Evolutionary conservation across 1,139 yeast species (phyloP), one percentile per base, ranked within the genome.

Genomic region (Hyphopichia pseudoburtonii): DNA sequence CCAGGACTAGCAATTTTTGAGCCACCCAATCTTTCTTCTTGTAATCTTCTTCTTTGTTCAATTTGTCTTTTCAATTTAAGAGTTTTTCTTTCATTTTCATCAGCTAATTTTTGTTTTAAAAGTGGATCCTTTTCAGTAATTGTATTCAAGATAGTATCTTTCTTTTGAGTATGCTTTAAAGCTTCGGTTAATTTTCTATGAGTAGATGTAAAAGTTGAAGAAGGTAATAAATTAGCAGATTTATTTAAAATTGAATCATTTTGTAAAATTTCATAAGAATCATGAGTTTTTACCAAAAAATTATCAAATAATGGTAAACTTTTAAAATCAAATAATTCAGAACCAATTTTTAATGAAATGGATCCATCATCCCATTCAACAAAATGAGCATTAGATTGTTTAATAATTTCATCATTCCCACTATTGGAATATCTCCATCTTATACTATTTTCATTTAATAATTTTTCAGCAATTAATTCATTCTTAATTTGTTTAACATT

Each of bases 291-390:
- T 1, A 87, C 83, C 41, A 92, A 66, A 42, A 84, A 78, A 33
- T 86, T 82, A 57, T 89, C 95, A 38, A 77, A 79, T 32, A 81
- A 69, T n/a, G 84, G 80, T 41, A 79, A 73, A 17, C 76, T 67
- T 41, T 78, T 72, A 40, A 87, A 82, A 56, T 90, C 97, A 52
- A 90, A 92, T 48, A 85, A 74, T 61, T 92, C 98, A 34, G 72
- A 74, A 15, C 99, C 99, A 32, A 94, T 67, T 52, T 88, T 90
- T 44, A 92, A 67, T 2, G 97, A 88, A 46, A 83, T 62, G 4
- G 86, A 73, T 0, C 98, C 99, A 61, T 92, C 97, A 40, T 86
- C 84, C 99, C 99, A 92, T 57, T 86, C 84, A 22, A 92, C 76
- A 41, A 90, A 82, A 54, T 92, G 89, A 3, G 97, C 83, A 55